phyloP scores from a whole-genome alignment of 179 eudicot genomes.

The Dionaea muscipula region DNA sequence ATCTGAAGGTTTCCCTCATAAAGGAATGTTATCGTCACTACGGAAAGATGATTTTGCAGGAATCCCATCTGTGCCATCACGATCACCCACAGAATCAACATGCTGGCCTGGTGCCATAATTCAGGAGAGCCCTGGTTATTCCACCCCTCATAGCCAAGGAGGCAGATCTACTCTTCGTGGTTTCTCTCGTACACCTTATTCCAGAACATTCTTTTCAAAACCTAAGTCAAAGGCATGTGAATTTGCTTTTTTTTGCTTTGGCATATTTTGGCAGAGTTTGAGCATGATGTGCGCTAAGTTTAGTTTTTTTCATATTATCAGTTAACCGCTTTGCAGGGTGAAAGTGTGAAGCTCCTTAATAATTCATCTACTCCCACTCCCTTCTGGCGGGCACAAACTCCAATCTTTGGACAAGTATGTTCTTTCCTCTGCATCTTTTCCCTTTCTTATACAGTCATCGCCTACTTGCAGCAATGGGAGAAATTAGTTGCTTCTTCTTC shows the following conservation, averaged over 20 bases:
- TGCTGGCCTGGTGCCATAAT: conserved; percentile 85
- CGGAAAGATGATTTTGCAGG: conserved; percentile 24
- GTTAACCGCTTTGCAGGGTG: conserved; percentile 39
- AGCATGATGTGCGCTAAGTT: conserved; percentile 1
- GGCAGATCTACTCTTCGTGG: conserved; percentile 39
- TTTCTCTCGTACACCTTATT: conserved; percentile 65
- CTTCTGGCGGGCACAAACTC: conserved; percentile 32
- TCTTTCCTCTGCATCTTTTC: neutral
- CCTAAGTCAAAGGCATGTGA: conserved; percentile 49
- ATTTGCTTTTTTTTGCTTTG: neutral
- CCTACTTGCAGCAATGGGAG: no score
- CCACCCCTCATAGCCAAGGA: conserved; percentile 51
- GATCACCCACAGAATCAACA: conserved; percentile 43
- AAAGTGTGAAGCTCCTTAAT: conserved; percentile 24
- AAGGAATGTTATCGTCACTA: conserved; percentile 20
- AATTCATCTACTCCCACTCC: conserved; percentile 36
- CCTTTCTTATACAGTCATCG: neutral
- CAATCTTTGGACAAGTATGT: conserved; percentile 46
- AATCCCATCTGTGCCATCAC: conserved; percentile 31
- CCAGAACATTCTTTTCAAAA: conserved; percentile 49
- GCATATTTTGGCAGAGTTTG: neutral
- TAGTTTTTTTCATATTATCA: conserved; percentile 16
- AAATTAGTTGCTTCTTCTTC: no score
- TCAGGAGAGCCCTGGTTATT: conserved; percentile 39
- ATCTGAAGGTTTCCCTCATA: conserved; percentile 17